These are phyloP conservation scores for Plasmodium ovale DNA, from an alignment of 169 alveolate genomes.

Conservation along the genomic window DNA sequence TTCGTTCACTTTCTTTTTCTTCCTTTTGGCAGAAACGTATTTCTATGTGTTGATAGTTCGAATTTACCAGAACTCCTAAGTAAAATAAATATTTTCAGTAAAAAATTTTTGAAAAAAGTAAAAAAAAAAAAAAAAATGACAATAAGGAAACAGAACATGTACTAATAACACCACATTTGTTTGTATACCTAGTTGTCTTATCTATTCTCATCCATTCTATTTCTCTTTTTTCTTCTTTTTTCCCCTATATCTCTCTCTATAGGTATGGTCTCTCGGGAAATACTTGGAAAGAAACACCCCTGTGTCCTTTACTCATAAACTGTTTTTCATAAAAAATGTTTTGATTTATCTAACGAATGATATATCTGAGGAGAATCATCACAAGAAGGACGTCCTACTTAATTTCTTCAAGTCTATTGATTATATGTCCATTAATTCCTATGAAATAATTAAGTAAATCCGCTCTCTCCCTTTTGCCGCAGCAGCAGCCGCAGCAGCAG, in stretches of 20 bases:
- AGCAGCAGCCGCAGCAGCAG: too few species aligned
- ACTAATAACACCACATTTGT: neutral
- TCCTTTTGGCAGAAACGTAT: conserved; percentile 45
- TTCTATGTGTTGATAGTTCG: conserved; percentile 68
- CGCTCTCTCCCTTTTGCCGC: neutral
- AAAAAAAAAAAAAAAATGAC: conserved; percentile 21
- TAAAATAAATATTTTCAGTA: conserved; percentile 68
- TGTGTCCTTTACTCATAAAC: conserved; percentile 56
- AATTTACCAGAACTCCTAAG: conserved; percentile 73
- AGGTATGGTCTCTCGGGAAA: conserved; percentile 70
- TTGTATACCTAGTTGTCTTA: neutral
- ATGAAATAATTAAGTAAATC: conserved; percentile 45
- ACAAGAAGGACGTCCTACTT: conserved; percentile 32
- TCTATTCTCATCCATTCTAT: neutral
- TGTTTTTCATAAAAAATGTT: conserved; percentile 60
- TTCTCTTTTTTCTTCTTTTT: neutral
- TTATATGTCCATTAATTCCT: conserved; percentile 65
- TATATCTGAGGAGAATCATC: conserved; percentile 26
- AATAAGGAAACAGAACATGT: neutral
- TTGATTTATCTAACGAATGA: conserved; percentile 54
- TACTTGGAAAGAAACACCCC: conserved; percentile 66
- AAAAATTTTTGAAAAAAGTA: conserved; percentile 59
- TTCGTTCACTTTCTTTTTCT: neutral
- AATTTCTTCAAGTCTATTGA: conserved; percentile 62
- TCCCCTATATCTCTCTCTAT: neutral